Evolutionary conservation across 352 stramenopile species (phyloP), one percentile per base, ranked within the genome.

Genomic region (Phytopythium montanum): DNA sequence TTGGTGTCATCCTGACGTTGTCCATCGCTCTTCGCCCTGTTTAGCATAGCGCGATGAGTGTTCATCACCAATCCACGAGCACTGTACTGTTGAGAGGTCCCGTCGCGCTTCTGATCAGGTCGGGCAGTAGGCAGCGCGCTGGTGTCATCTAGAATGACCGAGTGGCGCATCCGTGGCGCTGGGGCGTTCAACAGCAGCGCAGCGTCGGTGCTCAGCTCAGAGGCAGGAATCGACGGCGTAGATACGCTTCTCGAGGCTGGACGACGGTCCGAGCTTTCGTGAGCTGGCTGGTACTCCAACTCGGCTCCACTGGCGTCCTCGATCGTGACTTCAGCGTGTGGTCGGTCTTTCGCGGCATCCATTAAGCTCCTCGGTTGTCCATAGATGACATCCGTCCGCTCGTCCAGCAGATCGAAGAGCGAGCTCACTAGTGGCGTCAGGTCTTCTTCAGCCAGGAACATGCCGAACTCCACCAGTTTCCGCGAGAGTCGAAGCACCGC

Each of bases 381-480:
- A 4, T 57, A 45, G n/a, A 75, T 26, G 0, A 71, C 56, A 57
- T 90, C 81, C 0, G 64, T 87, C 48, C 81, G 64, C 31, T 85
- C 73, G 39, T 76, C 68, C 16, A 76, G 26, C 13, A 76, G 58
- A 49, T 76, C 68, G 45, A 76, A 68, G 16, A 76, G 49, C 19
- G 64, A 56, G 25, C 56, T 48, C 44, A 73, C 62, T 26, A 76
- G 64, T 8, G 45, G 54, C 13, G 58, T 53, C 3, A 91, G 52
- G 21, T 88, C 75, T 14, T 73, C 55, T 44, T 85, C 66, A 0
- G 73, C 71, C 21, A 67, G 56, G 38, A 83, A 88, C 66, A 91
- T 88, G 2, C 79, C 81, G 63, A 89, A 91, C 54, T 81, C 72
- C 10, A 86, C 66, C 64, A 91, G 64, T 46, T 87, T 89, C 50